Evolutionary conservation across 176 grass and related monocot genomes (phyloP), one percentile per base, ranked within the genome.

Genomic region (Oryza nivara): DNA sequence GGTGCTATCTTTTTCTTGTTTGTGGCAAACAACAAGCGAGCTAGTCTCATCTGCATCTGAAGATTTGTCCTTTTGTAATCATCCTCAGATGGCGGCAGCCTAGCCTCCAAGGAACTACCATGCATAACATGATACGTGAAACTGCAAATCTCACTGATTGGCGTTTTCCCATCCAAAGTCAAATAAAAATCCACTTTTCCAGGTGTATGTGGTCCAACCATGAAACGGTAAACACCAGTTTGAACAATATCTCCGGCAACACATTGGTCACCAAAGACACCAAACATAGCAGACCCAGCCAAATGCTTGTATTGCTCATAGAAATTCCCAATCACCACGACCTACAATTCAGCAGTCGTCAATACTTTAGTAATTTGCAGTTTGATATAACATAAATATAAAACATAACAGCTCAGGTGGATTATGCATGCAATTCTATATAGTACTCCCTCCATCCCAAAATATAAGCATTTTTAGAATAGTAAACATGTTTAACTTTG

Each of bases 111-210:
- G 68, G 65, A 47, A 79, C 60, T 84, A 58, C 32, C 72, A 82
- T 84, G 77, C 63, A 84, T 73, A 83, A 44, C 74, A 43, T 86
- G 89, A 74, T 92, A 99, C 4, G 84, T 87, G 87, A 99, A 99
- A 83, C 67, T 90, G 67, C 92, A 77, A 86, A 96, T 47, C 80
- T 96, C 89, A 23, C 87, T 94, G 52, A 99, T 91, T 5, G 89
- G 96, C 16, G 84, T 94, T 70, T 90, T 83, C 69, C 96, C 85
- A 85, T 99, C 93, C 70, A 91, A 72, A 80, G 89, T 92, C 80
- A 99, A 80, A 83, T 88, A 99, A 82, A 99, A 78, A 67, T 99
- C 82, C 41, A 90, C 86, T 32, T 16, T 20, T 78, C 96, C 91
- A 92, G 93, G 91, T 49, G 77, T 76, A 67, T 91, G 88, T 86